Percentiles rank a stretch among this genome's conserved stretches.
Evolutionary conservation across 1,139 yeast species (phyloP).

Genomic region (Candida sanyaensis): DNA sequence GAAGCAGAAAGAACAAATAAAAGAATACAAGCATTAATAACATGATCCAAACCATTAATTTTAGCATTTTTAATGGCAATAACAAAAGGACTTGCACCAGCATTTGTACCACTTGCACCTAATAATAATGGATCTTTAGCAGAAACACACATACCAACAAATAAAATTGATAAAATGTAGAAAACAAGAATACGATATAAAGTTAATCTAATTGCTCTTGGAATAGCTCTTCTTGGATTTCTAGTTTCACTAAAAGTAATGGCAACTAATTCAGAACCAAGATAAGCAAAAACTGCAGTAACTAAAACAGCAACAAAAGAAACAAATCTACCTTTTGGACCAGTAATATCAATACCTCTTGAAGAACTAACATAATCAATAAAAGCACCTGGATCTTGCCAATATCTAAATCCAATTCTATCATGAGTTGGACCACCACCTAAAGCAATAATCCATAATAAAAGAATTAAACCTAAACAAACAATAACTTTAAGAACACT

Average conservation of each 20-base stretch:
- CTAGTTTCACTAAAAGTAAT: conserved; percentile 78
- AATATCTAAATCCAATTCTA: conserved; percentile 65
- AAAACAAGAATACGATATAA: conserved; percentile 75
- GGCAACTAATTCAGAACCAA: conserved; percentile 71
- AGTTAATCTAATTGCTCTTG: conserved; percentile 74
- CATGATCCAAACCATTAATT: conserved; percentile 45
- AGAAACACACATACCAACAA: conserved; percentile 76
- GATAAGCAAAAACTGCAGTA: conserved; percentile 72
- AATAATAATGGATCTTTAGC: conserved; percentile 59
- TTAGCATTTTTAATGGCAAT: conserved; percentile 49
- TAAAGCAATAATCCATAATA: conserved; percentile 50
- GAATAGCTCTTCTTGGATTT: conserved; percentile 74
- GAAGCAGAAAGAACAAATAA: conserved; percentile 49
- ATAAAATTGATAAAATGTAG: conserved; percentile 64
- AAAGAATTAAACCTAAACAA: conserved; percentile 53
- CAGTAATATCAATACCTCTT: conserved; percentile 23
- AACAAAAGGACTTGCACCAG: conserved; percentile 78
- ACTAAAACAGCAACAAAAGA: conserved; percentile 68
- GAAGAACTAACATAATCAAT: conserved; percentile 39
- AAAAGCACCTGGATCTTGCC: conserved; percentile 67
- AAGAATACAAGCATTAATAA: conserved; percentile 47
- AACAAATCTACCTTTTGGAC: conserved; percentile 49
- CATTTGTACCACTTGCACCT: conserved; percentile 44
- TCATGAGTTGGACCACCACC: conserved; percentile 65
- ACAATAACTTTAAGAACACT: conserved; percentile 60